Conservation (phyloP, 2,329 filamentous ascomycete genomes). For the Talaromyces amestolkiae region DNA sequence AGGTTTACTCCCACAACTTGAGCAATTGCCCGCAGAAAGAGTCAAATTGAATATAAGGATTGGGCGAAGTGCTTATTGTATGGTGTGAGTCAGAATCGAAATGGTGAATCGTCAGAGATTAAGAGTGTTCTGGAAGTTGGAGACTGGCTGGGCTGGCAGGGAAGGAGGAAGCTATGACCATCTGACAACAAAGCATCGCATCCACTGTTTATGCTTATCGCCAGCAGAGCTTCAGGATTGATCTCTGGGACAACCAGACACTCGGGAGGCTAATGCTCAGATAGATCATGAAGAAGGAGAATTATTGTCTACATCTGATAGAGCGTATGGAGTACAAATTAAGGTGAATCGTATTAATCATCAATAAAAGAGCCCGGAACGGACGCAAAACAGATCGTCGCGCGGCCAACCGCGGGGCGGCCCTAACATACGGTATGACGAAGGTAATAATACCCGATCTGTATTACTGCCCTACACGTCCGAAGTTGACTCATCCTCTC, state of each 20-base stretch:
- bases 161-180: slow-evolving; percentile 16
- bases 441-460: neutral
- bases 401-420: slow-evolving; percentile 17
- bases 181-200: slow-evolving; percentile 15
- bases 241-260: slow-evolving; percentile 10
- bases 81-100: neutral
- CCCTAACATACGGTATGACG: neutral
- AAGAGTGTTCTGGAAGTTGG: neutral
- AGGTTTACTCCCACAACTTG: neutral
- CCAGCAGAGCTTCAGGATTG: neutral
- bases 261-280: neutral
- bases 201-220: neutral
- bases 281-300: too few relatives aligned
- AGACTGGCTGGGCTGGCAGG: neutral
- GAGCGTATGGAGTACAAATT: too few relatives aligned
- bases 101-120: neutral
- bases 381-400: slow-evolving; percentile 15
- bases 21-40: neutral
- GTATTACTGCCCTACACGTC: neutral
- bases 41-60: neutral
- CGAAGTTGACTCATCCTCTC: neutral
- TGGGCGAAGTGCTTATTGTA: neutral
- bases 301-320: too few relatives aligned
- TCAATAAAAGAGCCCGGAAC: slow-evolving; percentile 1
- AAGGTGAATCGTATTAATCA: too few relatives aligned